Evolutionary conservation across 2,329 filamentous ascomycete species (phyloP).

Genomic region (Nigrospora oryzae): DNA sequence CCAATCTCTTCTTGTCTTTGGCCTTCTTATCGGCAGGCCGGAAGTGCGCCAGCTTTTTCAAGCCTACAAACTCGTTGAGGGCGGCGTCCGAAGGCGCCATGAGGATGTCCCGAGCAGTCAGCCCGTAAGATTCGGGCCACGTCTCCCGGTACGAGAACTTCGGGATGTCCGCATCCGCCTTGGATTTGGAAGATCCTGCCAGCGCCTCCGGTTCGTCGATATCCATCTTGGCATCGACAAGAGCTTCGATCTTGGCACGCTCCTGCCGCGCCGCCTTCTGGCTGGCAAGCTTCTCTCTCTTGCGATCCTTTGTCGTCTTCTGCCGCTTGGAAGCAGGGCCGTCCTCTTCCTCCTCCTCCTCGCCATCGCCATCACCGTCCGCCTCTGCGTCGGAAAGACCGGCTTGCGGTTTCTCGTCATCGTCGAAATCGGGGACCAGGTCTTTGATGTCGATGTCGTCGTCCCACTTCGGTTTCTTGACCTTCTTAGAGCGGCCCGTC

Average conservation of each 20-base stretch:
- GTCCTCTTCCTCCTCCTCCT: constrained; percentile 33
- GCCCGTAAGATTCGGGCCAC: constrained; percentile 79
- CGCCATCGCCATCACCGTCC: constrained; percentile 25
- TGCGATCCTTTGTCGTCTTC: constrained; percentile 51
- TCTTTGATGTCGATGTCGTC: constrained; percentile 98
- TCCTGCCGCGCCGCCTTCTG: constrained; percentile 73
- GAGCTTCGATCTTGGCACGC: constrained; percentile 72
- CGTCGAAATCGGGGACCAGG: constrained; percentile 77
- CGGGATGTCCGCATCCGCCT: constrained; percentile 8
- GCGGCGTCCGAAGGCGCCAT: constrained; percentile 75
- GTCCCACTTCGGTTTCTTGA: constrained; percentile 86
- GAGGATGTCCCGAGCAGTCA: constrained; percentile 84
- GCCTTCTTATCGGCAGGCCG: constrained; percentile 83
- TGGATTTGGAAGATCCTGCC: constrained; percentile 17
- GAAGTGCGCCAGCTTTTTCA: constrained; percentile 93
- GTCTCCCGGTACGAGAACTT: constrained; percentile 93
- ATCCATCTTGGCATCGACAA: constrained; percentile 75
- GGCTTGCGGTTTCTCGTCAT: constrained; percentile 48
- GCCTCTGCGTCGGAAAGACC: constrained; percentile 47
- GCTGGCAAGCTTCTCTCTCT: constrained; percentile 46
- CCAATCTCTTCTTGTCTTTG: constrained; percentile 77
- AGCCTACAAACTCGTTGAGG: constrained; percentile 81
- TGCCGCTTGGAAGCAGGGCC: constrained; percentile 43
- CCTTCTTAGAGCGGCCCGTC: constrained; percentile 44
- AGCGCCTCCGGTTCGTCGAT: constrained; percentile 58